These are phyloP conservation scores for Yueomyces sinensis DNA, from an alignment of 805 yeast species.

Conservation along the genomic window DNA sequence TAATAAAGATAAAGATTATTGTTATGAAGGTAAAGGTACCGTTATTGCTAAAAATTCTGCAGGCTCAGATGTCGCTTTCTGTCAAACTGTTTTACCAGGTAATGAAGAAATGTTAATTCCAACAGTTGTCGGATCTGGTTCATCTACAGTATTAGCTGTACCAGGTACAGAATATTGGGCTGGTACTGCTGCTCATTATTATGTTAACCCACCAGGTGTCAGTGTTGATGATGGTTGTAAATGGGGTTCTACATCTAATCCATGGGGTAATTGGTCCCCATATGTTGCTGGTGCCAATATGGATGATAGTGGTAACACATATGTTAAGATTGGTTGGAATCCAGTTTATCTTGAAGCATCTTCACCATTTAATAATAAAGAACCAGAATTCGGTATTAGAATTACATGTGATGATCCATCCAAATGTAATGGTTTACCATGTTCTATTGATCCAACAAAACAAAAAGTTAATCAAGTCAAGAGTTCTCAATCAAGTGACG, in stretches of 20 bases:
- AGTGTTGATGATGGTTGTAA: constrained; percentile 63
- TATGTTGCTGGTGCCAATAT: constrained; percentile 86
- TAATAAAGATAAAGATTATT: constrained; percentile 42
- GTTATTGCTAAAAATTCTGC: constrained; percentile 49
- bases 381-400: constrained; percentile 60
- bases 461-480: constrained; percentile 43
- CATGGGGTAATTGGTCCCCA: constrained; percentile 87
- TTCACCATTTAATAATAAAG: constrained; percentile 37
- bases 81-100: constrained; percentile 91
- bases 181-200: constrained; percentile 74
- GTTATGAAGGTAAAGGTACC: constrained; percentile 69
- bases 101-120: constrained; percentile 92
- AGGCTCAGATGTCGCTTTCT: constrained; percentile 57
- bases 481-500: constrained; percentile 29
- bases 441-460: constrained; percentile 66
- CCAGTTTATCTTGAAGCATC: constrained; percentile 61
- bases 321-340: constrained; percentile 81
- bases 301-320: constrained; percentile 58
- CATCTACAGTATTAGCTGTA: constrained; percentile 51
- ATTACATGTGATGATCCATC: constrained; percentile 59
- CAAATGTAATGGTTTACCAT: constrained; percentile 63
- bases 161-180: constrained; percentile 83
- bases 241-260: constrained; percentile 63
- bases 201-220: constrained; percentile 74
- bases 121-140: constrained; percentile 40